Percentiles rank a stretch among this genome's conserved stretches.
phyloP scores from a whole-genome alignment of 164 flowering plant genomes.

The Litsea cubeba region DNA sequence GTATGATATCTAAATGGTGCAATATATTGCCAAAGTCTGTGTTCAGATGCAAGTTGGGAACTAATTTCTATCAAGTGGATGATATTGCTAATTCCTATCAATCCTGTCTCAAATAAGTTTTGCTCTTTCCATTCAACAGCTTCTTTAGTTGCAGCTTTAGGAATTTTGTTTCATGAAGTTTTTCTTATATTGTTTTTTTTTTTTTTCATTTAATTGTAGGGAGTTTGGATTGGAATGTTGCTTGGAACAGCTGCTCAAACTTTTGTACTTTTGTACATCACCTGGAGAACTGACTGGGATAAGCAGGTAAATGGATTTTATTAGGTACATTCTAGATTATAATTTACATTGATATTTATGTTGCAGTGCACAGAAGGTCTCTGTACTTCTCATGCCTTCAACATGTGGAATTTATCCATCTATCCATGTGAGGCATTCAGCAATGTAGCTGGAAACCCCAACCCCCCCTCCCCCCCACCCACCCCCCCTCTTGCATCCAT shows the following conservation, averaged over 20 bases:
- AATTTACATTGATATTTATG: background rate
- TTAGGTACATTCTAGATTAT: background rate
- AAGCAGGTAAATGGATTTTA: conserved; percentile 27
- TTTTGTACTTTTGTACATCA: conserved; percentile 24
- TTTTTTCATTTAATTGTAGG: conserved; percentile 27
- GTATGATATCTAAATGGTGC: too few species aligned
- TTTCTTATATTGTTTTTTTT: too few species aligned
- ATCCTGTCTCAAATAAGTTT: background rate
- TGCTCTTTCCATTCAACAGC: background rate
- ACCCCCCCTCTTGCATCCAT: too few species aligned
- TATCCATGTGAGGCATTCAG: background rate
- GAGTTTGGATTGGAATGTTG: conserved; percentile 50
- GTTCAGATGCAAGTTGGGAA: too few species aligned
- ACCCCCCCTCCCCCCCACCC: too few species aligned
- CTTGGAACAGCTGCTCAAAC: conserved; percentile 35
- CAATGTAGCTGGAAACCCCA: background rate
- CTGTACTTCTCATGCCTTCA: background rate
- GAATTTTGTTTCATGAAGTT: background rate
- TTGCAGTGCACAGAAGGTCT: background rate
- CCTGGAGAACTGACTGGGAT: conserved; percentile 46
- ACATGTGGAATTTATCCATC: background rate
- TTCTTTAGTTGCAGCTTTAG: background rate
- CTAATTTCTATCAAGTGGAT: too few species aligned
- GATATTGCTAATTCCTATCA: background rate
- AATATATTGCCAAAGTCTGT: too few species aligned